Evolutionary conservation across 2,329 filamentous ascomycete species (phyloP).

Genomic region (Exophiala sideris): DNA sequence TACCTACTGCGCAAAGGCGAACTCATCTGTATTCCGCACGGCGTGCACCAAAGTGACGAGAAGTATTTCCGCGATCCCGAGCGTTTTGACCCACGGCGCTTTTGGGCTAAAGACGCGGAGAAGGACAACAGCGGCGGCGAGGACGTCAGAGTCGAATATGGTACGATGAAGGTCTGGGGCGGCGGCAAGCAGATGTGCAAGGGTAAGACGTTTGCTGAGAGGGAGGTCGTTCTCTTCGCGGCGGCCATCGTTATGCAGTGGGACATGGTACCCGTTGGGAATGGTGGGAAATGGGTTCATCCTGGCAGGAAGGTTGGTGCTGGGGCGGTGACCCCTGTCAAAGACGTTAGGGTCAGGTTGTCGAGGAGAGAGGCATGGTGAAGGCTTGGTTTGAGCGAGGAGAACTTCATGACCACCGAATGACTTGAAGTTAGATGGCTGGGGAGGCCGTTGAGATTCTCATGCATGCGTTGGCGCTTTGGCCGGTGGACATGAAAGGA

Average conservation of each 20-base stretch:
- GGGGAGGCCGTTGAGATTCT: too few relatives aligned
- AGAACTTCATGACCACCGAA: neutral
- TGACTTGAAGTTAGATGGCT: neutral
- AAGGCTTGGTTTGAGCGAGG: neutral
- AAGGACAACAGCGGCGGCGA: conserved; percentile 33
- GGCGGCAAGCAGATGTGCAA: conserved; percentile 50
- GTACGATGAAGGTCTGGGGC: conserved; percentile 49
- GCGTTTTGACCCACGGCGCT: conserved; percentile 44
- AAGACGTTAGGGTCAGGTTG: conserved; percentile 55
- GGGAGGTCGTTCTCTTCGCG: conserved; percentile 49
- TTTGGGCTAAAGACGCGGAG: conserved; percentile 40
- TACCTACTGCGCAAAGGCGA: conserved; percentile 44
- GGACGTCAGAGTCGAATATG: conserved; percentile 36
- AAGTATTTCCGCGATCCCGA: conserved; percentile 34
- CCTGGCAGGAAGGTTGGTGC: conserved; percentile 49
- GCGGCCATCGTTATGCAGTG: conserved; percentile 55
- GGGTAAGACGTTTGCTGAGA: conserved; percentile 50
- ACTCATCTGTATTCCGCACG: conserved; percentile 44
- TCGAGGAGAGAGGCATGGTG: conserved; percentile 35
- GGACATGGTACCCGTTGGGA: conserved; percentile 51
- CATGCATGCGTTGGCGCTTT: too few relatives aligned
- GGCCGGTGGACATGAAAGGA: too few relatives aligned
- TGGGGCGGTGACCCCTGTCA: conserved; percentile 50
- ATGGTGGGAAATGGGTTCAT: conserved; percentile 46
- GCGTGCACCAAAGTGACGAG: conserved; percentile 42